A percentile compares a stretch with the other conserved stretches of the same genome.
These are phyloP conservation scores for Botryosphaeria dothidea DNA, from an alignment of 2,329 filamentous ascomycete genomes.

Conservation along the genomic window DNA sequence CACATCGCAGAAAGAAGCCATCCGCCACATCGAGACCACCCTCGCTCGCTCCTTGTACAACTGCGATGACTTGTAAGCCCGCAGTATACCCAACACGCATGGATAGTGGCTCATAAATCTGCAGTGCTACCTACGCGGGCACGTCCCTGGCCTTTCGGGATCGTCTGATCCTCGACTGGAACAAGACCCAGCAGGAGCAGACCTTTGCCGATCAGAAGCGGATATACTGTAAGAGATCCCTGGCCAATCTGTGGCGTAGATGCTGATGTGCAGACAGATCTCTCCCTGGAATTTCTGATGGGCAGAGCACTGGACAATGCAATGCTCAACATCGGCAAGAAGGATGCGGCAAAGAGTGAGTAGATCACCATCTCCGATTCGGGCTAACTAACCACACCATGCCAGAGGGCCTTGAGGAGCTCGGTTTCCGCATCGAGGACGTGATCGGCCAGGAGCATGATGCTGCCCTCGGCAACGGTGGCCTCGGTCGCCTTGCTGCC, in stretches of 20 bases:
- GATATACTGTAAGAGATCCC: slow-evolving; percentile 69
- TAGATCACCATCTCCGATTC: slow-evolving; percentile 12
- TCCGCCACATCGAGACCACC: slow-evolving; percentile 94
- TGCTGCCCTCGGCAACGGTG: slow-evolving; percentile 93
- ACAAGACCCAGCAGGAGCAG: slow-evolving; percentile 95
- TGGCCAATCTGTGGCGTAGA: neutral
- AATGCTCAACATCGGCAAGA: slow-evolving; percentile 92
- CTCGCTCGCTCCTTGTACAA: slow-evolving; percentile 96
- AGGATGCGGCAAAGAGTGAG: slow-evolving; percentile 78
- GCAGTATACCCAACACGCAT: neutral
- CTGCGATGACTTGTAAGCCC: slow-evolving; percentile 75
- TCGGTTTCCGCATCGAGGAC: slow-evolving; percentile 96
- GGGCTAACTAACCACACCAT: slow-evolving; percentile 1
- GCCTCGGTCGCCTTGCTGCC: slow-evolving; percentile 88
- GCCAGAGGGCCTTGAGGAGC: slow-evolving; percentile 77
- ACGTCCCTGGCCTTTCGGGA: slow-evolving; percentile 91
- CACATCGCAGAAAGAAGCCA: slow-evolving; percentile 67
- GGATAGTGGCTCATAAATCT: slow-evolving; percentile 17
- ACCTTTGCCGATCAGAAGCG: slow-evolving; percentile 89
- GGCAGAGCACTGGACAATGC: slow-evolving; percentile 95
- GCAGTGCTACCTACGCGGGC: slow-evolving; percentile 81
- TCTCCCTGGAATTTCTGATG: slow-evolving; percentile 98
- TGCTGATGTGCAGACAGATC: slow-evolving; percentile 52
- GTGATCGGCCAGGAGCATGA: slow-evolving; percentile 94
- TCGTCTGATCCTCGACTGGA: slow-evolving; percentile 92